Base-by-base conservation (phyloP, 768 basidiomycete species). In the Porphyrellus cyaneotinctus region DNA sequence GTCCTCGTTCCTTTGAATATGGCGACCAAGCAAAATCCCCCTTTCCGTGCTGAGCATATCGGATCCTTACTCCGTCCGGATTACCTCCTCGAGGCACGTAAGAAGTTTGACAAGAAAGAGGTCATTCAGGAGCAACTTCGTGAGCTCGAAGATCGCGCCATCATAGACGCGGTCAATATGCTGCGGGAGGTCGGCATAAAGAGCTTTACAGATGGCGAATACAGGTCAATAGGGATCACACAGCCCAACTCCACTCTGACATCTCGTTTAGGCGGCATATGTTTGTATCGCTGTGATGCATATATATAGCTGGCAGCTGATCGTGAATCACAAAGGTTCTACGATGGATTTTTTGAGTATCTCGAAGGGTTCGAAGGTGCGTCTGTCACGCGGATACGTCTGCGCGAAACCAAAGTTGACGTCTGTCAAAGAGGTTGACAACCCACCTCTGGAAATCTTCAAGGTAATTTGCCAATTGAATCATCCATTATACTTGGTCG, bases 41-140 rank as follows among this genome's bases (percentile, higher is more conserved):
- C 76, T 24, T 75, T 75, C 65, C 70, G 75, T 23, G 75, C 76
- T 15, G 76, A 77, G 47, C 76, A 77, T 56, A 54, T 76, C 10
- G 76, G 76, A 32, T 77, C 75, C 8, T 63, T 78, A 33, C 75
- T 75, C 50, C 72, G 76, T 10, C 76, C 76, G 18, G 52, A 57
- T 6, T 58, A 66, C 49, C 71, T 77, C 13, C 72, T 77, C 20
- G 58, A 71, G 43, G 72, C 70, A 49, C 67, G 74, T 26, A 65
- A 43, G 31, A 61, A 65, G 33, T 69, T 72, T 46, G 75, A 76
- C 32, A 61, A 53, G 22, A 67, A 69, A 39, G 67, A 70, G 51
- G 56, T 67, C 48, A 67, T 67, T 1, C 48, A 44, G 4, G 72
- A 70, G 46, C 70, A 77, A 52, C 65, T 78, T 0, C 54, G 49